Percentiles rank a stretch among this genome's conserved stretches.
These are phyloP conservation scores for Eucalyptus polyanthemos DNA, from an alignment of 345 rosid genomes.

Conservation along the genomic window DNA sequence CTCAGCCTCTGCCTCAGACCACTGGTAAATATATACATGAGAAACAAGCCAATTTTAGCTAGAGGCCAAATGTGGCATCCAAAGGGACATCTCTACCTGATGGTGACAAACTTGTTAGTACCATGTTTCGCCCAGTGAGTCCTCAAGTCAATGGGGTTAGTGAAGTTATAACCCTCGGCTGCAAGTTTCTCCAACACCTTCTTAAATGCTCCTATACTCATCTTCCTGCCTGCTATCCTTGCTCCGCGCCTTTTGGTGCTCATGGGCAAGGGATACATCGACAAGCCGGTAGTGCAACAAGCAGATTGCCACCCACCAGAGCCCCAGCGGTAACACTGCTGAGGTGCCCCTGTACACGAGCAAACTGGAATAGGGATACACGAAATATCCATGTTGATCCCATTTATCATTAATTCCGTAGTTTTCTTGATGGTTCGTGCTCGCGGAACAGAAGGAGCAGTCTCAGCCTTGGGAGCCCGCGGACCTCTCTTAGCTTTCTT, in stretches of 20 bases:
- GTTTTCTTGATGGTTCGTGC: not conserved
- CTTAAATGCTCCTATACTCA: slow-evolving; percentile 21
- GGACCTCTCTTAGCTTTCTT: slow-evolving; percentile 11
- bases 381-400: slow-evolving; percentile 14
- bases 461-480: slow-evolving; percentile 1
- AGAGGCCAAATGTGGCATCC: not conserved
- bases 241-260: slow-evolving; percentile 16
- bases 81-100: slow-evolving; percentile 5
- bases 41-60: not conserved
- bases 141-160: slow-evolving; percentile 16
- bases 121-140: slow-evolving; percentile 26
- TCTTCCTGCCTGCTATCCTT: slow-evolving; percentile 23
- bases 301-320: slow-evolving; percentile 29
- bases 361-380: slow-evolving; percentile 20
- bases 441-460: not conserved
- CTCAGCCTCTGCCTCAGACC: not conserved
- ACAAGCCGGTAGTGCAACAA: slow-evolving; percentile 13
- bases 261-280: slow-evolving; percentile 18
- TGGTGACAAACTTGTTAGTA: slow-evolving; percentile 24
- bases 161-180: slow-evolving; percentile 14
- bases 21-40: not conserved
- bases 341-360: slow-evolving; percentile 15
- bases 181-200: slow-evolving; percentile 19
- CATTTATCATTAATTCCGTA: slow-evolving; percentile 9
- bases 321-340: slow-evolving; percentile 28